Conservation (phyloP, 495 filamentous ascomycete genomes). For the Penicillium paradoxum region DNA sequence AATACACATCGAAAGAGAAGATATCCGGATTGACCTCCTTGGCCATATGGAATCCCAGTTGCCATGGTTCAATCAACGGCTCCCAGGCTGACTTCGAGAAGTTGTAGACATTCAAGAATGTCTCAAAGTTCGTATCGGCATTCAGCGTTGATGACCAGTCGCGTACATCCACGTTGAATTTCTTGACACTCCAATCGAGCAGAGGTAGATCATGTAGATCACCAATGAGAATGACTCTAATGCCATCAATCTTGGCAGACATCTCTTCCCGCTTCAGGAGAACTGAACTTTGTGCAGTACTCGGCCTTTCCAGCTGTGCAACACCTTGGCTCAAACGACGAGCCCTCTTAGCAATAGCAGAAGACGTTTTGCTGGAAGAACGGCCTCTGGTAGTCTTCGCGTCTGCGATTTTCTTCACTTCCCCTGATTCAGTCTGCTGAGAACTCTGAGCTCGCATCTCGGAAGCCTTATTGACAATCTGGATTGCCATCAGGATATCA, state of each 20-base stretch:
- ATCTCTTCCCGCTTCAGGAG: slow-evolving; percentile 77
- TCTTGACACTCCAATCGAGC: slow-evolving; percentile 88
- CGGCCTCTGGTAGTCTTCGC: slow-evolving; percentile 52
- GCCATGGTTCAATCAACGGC: slow-evolving; percentile 93
- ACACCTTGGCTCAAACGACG: slow-evolving; percentile 37
- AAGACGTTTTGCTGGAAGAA: slow-evolving; percentile 59
- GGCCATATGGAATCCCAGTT: slow-evolving; percentile 83
- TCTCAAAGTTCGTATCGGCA: slow-evolving; percentile 83
- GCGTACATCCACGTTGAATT: slow-evolving; percentile 73
- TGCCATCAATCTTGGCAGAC: slow-evolving; percentile 76
- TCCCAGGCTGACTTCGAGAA: slow-evolving; percentile 99
- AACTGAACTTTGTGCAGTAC: slow-evolving; percentile 40
- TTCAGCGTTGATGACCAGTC: slow-evolving; percentile 89
- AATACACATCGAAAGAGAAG: slow-evolving; percentile 78
- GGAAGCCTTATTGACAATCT: slow-evolving; percentile 89
- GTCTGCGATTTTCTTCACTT: slow-evolving; percentile 62
- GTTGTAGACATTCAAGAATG: slow-evolving; percentile 95
- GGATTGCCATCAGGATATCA: slow-evolving; percentile 88
- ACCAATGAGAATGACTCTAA: slow-evolving; percentile 89
- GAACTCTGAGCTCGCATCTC: slow-evolving; percentile 62
- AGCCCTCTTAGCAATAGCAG: slow-evolving; percentile 49
- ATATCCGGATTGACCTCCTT: slow-evolving; percentile 69
- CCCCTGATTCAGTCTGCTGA: slow-evolving; percentile 44
- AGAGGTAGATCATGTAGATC: slow-evolving; percentile 93
- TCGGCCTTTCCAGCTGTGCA: slow-evolving; percentile 18